Evolutionary conservation across 257 asterid genomes (phyloP), one percentile per base, ranked within the genome.

Genomic region (Agastache rugosa): DNA sequence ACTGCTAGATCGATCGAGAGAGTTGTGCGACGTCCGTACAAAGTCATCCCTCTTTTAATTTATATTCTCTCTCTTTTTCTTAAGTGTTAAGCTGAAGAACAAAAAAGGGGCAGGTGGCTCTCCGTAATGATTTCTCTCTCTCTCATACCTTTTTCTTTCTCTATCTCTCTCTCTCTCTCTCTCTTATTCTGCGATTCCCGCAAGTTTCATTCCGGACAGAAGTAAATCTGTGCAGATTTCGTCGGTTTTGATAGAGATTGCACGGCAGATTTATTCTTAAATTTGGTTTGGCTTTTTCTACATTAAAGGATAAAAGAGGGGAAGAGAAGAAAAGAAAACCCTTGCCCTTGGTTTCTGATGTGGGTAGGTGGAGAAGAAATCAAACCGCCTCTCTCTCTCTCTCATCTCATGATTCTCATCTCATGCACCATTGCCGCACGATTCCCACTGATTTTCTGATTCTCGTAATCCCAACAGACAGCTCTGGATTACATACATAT

Each of bases 401-500:
- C 35, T 31, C 6, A 5, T 42, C 53, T 14, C 16, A n/a, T n/a
- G n/a, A n/a, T n/a, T 3, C 12, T 47, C 45, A 12, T n/a, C 77
- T 67, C 62, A 71, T 74, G 77, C 78, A 62, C 72, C 68, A 71
- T 65, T 64, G 31, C 50, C 58, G 20, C 58, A 11, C 39, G 53
- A 42, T 60, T 71, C 50, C 62, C 69, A 74, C 76, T 55, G 55
- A 50, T 34, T 70, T 74, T 41, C 69, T 25, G 63, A 80, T 84
- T 76, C 84, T 61, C 75, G 14, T 76, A 76, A 84, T 84, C 84
- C 74, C 82, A 69, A 69, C 81, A 44, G 59, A 75, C 77, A 55
- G 15, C 31, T 79, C 51, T 7, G 55, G 83, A 78, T 84, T 81
- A 29, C 82, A 70, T 50, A 34, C 82, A 73, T 73, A 81, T 78